Evolutionary conservation across 2,329 filamentous ascomycete species (phyloP).

Genomic region (Cytospora leucostoma): DNA sequence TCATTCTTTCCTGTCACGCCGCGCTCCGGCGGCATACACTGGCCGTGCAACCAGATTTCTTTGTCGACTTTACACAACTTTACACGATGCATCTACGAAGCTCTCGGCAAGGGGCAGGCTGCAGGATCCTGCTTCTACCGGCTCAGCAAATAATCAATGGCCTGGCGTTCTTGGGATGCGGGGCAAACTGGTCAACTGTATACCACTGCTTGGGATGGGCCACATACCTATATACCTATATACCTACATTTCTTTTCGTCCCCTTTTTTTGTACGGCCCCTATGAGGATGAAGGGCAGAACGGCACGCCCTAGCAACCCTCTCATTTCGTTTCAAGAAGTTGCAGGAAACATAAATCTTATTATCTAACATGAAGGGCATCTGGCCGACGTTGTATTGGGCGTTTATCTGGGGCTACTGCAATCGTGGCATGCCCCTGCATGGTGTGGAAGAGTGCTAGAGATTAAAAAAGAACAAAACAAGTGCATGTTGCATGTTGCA

Average conservation of each 20-base stretch:
- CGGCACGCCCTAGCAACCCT: neutral
- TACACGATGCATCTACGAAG: conserved; percentile 24
- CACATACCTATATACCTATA: conserved; percentile 16
- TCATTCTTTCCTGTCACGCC: neutral
- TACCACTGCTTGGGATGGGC: conserved; percentile 19
- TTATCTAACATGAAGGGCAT: too few relatives aligned
- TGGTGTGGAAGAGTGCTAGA: too few relatives aligned
- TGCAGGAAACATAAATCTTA: too few relatives aligned
- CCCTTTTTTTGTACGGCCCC: conserved; percentile 7
- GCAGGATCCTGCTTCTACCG: conserved; percentile 12
- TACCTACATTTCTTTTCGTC: neutral
- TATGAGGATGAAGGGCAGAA: neutral
- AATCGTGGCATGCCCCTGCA: too few relatives aligned
- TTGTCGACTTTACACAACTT: conserved; percentile 10
- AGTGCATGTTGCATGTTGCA: too few relatives aligned
- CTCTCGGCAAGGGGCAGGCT: conserved; percentile 11
- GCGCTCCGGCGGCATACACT: conserved; percentile 2
- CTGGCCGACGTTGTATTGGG: too few relatives aligned
- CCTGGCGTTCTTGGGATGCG: conserved; percentile 22
- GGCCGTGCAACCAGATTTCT: conserved; percentile 4
- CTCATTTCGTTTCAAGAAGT: too few relatives aligned
- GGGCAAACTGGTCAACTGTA: conserved; percentile 21
- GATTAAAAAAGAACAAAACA: too few relatives aligned
- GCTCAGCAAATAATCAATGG: conserved; percentile 15
- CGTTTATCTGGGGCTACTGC: too few relatives aligned